phyloP scores from a whole-genome alignment of 2,329 filamentous ascomycete genomes.

The Trichoderma brevicompactum region DNA sequence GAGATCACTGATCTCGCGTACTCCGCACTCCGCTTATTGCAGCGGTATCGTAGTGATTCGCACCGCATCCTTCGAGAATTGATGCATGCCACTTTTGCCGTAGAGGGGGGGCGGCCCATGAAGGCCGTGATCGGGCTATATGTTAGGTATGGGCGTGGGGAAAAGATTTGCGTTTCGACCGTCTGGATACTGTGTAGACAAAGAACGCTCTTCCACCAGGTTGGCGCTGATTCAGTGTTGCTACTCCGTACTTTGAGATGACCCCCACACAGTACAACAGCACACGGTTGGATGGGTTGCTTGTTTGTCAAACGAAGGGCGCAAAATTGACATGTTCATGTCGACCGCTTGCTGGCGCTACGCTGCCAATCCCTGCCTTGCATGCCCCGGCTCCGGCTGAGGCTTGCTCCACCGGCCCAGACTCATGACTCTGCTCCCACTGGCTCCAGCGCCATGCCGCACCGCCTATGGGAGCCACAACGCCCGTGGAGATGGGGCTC shows the following conservation, averaged over 20 bases:
- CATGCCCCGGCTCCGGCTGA: slow-evolving; percentile 29
- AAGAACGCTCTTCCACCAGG: background rate
- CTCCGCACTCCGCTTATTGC: slow-evolving; percentile 15
- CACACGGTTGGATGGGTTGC: slow-evolving; percentile 12
- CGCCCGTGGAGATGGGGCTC: slow-evolving; percentile 15
- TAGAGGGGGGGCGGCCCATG: background rate
- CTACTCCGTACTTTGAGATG: background rate
- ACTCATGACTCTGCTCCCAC: slow-evolving; percentile 28
- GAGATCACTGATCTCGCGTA: slow-evolving; percentile 12
- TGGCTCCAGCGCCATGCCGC: slow-evolving; percentile 29
- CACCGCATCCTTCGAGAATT: slow-evolving; percentile 4
- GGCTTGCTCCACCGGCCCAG: slow-evolving; percentile 26
- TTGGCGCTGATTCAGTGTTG: background rate
- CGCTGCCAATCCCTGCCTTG: slow-evolving; percentile 25
- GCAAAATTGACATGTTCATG: slow-evolving; percentile 42
- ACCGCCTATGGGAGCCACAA: slow-evolving; percentile 25
- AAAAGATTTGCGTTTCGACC: slow-evolving; percentile 15
- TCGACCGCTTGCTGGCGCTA: background rate
- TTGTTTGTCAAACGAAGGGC: slow-evolving; percentile 46
- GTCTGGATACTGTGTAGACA: slow-evolving; percentile 14
- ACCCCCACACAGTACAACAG: slow-evolving; percentile 18
- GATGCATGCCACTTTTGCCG: background rate
- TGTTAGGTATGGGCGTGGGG: slow-evolving; percentile 14
- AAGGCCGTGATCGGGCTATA: slow-evolving; percentile 25
- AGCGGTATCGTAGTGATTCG: background rate